Percentiles rank a stretch among this genome's conserved stretches.
Conservation (phyloP, 352 stramenopile species). For the Aphanomyces euteiches region DNA sequence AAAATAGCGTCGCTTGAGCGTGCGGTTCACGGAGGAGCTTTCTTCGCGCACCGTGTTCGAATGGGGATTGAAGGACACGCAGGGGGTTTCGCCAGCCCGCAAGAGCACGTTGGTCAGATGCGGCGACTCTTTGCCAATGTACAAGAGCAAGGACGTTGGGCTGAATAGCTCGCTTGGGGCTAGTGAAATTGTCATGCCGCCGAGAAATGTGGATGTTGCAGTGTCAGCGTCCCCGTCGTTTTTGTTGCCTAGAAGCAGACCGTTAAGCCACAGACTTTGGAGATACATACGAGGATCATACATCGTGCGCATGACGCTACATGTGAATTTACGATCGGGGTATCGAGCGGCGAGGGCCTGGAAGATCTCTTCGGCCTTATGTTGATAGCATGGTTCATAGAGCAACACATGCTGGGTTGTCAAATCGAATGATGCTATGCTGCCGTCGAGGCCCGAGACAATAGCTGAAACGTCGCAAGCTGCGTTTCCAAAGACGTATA, state of each 20-base stretch:
- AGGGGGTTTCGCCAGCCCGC: slow-evolving; percentile 62
- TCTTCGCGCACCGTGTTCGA: slow-evolving; percentile 48
- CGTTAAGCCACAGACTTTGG: not conserved
- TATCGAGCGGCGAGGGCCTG: slow-evolving; percentile 40
- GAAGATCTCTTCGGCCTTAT: slow-evolving; percentile 63
- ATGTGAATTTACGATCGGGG: slow-evolving; percentile 44
- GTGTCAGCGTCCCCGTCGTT: slow-evolving; percentile 2
- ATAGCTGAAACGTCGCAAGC: slow-evolving; percentile 59
- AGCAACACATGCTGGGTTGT: slow-evolving; percentile 79
- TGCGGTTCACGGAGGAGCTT: slow-evolving; percentile 58
- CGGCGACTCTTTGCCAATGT: slow-evolving; percentile 69
- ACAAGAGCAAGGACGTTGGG: slow-evolving; percentile 44
- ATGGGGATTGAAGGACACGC: slow-evolving; percentile 68
- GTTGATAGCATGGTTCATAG: slow-evolving; percentile 88
- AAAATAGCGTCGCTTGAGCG: slow-evolving; percentile 63
- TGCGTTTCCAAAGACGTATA: slow-evolving; percentile 88
- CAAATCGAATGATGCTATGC: slow-evolving; percentile 39
- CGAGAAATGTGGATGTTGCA: slow-evolving; percentile 39
- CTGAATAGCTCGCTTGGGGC: slow-evolving; percentile 10
- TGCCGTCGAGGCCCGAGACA: slow-evolving; percentile 33
- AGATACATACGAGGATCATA: slow-evolving; percentile 44
- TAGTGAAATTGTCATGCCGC: slow-evolving; percentile 56
- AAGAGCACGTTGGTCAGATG: slow-evolving; percentile 82
- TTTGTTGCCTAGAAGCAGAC: slow-evolving; percentile 24
- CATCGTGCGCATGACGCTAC: slow-evolving; percentile 66